Evolutionary conservation across 805 yeast species (phyloP).

Genomic region (Candida khao-thaluensis): DNA sequence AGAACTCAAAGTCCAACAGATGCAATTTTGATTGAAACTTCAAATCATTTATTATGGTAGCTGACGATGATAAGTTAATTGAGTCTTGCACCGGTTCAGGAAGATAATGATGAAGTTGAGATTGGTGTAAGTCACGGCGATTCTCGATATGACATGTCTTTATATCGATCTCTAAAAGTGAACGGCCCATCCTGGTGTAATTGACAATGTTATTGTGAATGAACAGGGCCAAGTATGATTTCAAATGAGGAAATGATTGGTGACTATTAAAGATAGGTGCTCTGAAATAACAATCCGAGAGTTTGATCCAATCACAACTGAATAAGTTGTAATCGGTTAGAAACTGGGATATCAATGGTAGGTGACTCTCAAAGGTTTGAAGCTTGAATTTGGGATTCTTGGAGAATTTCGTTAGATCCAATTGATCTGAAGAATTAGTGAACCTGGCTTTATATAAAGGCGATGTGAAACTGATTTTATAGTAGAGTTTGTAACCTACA

Average conservation of each 20-base stretch:
- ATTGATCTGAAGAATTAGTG: constrained; percentile 37
- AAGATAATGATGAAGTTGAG: constrained; percentile 53
- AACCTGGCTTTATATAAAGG: constrained; percentile 60
- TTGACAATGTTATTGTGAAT: constrained; percentile 26
- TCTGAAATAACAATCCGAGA: constrained; percentile 52
- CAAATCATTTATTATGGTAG: constrained; percentile 60
- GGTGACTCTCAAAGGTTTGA: constrained; percentile 66
- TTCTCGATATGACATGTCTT: constrained; percentile 61
- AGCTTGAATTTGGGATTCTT: constrained; percentile 8
- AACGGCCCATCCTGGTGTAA: constrained; percentile 57
- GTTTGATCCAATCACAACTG: constrained; percentile 77
- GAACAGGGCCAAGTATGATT: constrained; percentile 8
- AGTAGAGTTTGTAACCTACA: constrained; percentile 58
- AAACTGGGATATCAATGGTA: constrained; percentile 76
- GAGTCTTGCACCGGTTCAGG: constrained; percentile 29
- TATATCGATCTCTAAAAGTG: constrained; percentile 71
- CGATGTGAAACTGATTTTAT: constrained; percentile 66
- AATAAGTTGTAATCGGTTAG: constrained; percentile 77
- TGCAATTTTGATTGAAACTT: constrained; percentile 46
- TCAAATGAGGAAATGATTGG: constrained; percentile 13
- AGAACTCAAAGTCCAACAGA: constrained; percentile 19
- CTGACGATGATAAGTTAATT: constrained; percentile 41
- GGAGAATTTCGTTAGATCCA: constrained; percentile 8
- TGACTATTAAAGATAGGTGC: constrained; percentile 43
- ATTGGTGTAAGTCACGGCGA: constrained; percentile 41